These are phyloP conservation scores for Capsicum pubescens DNA, from an alignment of 257 asterid species.

Conservation along the genomic window DNA sequence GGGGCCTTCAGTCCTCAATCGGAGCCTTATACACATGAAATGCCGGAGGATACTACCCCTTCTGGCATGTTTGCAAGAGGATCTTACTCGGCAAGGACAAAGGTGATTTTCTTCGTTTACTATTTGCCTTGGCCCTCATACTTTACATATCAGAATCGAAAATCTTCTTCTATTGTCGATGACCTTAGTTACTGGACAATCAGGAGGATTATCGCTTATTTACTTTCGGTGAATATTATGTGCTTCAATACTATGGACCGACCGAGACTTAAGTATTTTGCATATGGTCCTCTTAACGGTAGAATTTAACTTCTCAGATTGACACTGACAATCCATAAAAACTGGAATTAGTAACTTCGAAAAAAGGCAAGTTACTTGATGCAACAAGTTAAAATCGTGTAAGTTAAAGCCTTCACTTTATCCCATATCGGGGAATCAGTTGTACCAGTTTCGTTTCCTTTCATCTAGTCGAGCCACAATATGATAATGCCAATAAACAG, in stretches of 20 bases:
- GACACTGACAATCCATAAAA: not conserved
- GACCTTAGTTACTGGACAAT: no score
- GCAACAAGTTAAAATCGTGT: not conserved
- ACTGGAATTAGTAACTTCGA: not conserved
- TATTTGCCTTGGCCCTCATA: not conserved
- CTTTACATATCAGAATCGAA: not conserved
- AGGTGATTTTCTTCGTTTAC: conserved; percentile 34
- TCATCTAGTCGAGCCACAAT: not conserved
- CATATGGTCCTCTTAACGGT: not conserved
- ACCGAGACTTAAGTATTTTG: not conserved
- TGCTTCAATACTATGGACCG: not conserved
- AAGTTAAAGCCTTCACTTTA: not conserved
- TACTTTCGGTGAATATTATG: not conserved
- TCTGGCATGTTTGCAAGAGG: conserved; percentile 62
- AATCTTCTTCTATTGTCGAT: not conserved
- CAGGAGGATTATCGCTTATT: not conserved
- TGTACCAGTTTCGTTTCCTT: conserved; percentile 2
- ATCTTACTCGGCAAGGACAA: conserved; percentile 51
- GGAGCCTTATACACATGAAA: conserved; percentile 53
- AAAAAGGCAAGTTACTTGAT: not conserved
- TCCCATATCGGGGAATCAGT: not conserved
- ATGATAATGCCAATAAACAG: not conserved
- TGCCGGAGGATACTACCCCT: conserved; percentile 60
- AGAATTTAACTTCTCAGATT: not conserved
- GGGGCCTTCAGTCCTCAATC: conserved; percentile 58